Base-by-base conservation (phyloP, 345 rosid species). In the Salix exigua region DNA sequence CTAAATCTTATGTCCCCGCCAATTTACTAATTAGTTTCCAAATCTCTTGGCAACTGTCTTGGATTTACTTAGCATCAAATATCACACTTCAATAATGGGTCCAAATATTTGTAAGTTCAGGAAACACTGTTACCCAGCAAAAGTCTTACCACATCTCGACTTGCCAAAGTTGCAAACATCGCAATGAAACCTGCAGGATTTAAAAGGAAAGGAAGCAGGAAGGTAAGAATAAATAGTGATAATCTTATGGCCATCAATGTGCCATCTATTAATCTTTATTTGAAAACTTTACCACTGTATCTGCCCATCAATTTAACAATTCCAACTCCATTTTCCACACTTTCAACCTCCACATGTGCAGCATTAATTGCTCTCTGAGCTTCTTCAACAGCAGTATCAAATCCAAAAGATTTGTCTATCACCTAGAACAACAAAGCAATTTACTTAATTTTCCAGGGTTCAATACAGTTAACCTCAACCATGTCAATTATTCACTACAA, bases 381-480 rank as follows among this genome's bases (percentile, higher is more conserved):
- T 86, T 93, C 99, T 85, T 95, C 97, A 74, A 95, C 99, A 80
- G 97, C 97, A 53, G 97, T 91, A 86, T 95, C 97, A 85, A 95
- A 91, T 60, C 98, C 99, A 89, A 91, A 95, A 6, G 99, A 93
- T 81, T 91, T 95, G 82, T 93, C 98, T 53, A 93, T 95, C 81
- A 93, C 97, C 99, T 91, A 80, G 74, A 78, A 75, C 61, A 37
- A 73, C 17, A 73, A 51, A 21, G 21, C 67, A 64, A 31, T 66
- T 66, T 9, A 66, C 40, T 6, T 66, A n/a, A 30, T 70, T 48
- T 44, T 46, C 31, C 18, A 63, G 53, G 33, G 48, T 33, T 60
- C n/a, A 65, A 65, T 16, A 42, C 13, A 75, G 60, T 31, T 46
- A 21, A 74, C 19, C 18, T 68, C 18, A 35, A 68, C 7, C 44